Base-by-base conservation (phyloP, 139 green algal species). In the Marvania coccoides region DNA sequence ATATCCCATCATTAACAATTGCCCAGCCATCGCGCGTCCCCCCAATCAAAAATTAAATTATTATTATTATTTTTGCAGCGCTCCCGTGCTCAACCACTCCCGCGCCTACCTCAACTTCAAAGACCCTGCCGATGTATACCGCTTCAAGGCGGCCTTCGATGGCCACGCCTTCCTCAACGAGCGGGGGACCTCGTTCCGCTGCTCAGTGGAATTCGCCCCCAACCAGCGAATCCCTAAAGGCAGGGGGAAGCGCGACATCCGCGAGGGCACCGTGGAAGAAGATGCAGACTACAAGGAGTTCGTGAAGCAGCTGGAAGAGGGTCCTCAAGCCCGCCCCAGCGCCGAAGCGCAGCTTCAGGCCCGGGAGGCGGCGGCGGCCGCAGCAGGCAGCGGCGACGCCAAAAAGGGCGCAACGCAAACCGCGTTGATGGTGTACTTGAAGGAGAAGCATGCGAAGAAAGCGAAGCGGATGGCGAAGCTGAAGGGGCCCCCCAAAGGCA, bases 21-120 rank as follows among this genome's bases (percentile, higher is more conserved):
- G n/a, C n/a, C n/a, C n/a, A n/a, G n/a, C n/a, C n/a, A n/a, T n/a
- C n/a, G 3, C 8, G 33, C 34, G 35, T 47, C 10, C 5, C 5
- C n/a, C 2, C 12, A 31, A 13, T 30, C 15, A 6, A 1, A 2
- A 51, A 6, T 14, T 7, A 15, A 26, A 19, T 6, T 42, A n/a
- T 30, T 23, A 10, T 6, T 4, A 23, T 8, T 34, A 6, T 1
- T 15, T 10, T 24, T 48, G 60, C 73, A 91, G 83, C 53, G 5
- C 61, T 19, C 85, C 81, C 63, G 72, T 67, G 15, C 54, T 66
- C 2, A 37, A 76, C 46, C 58, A 71, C 15, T 85, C 78, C 0
- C 70, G 81, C 4, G 85, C 85, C 3, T 93, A 88, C 65, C 63
- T 93, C 29, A 83, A 88, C 45, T 83, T 93, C 66, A 55, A 47